Base-by-base conservation (phyloP, 345 rosid genomes). In the Eucalyptus pumila region DNA sequence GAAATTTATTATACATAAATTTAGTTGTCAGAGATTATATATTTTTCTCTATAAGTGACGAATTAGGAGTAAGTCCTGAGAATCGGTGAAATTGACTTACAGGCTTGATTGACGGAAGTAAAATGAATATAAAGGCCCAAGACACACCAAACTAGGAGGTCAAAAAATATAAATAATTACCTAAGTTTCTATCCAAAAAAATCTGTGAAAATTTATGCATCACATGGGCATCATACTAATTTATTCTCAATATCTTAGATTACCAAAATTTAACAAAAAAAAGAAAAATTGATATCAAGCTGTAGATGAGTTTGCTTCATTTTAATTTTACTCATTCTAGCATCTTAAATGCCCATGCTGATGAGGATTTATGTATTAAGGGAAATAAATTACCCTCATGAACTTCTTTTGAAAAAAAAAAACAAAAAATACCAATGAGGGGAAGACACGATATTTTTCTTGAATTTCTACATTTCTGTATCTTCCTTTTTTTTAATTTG, bases 381-480 rank as follows among this genome's bases (percentile, higher is more conserved):
- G 37, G 37, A 32, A 67, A 9, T 32, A 67, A 67, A 69, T 69
- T 34, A 32, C 42, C 80, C 24, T 67, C 3, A 0, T 32, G 0
- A 69, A 69, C 42, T 69, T 32, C 80, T 69, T 1, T 2, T 32
- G 24, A 52, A 16, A 67, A 52, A 42, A 40, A n/a, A n/a, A n/a
- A n/a, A n/a, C n/a, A 34, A 34, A n/a, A 32, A 69, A 69, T 69
- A 21, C 26, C 2, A 0, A 6, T 10, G 26, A 72, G 5, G 14
- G 2, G 5, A 34, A 72, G 0, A 8, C 24, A 72, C 0, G 2
- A 34, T 37, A 19, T 19, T 19, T 34, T 17, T 72, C 13, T 72
- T 1, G 0, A 72, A 72, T 34, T 17, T 34, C 8, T 72, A 17
- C 0, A 0, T 17, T 3, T 10, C 6, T 0, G 0, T 65, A n/a